A percentile compares a stretch with the other conserved stretches of the same genome.
phyloP scores from a whole-genome alignment of 257 asterid species.

The Solanum tarapatanum region DNA sequence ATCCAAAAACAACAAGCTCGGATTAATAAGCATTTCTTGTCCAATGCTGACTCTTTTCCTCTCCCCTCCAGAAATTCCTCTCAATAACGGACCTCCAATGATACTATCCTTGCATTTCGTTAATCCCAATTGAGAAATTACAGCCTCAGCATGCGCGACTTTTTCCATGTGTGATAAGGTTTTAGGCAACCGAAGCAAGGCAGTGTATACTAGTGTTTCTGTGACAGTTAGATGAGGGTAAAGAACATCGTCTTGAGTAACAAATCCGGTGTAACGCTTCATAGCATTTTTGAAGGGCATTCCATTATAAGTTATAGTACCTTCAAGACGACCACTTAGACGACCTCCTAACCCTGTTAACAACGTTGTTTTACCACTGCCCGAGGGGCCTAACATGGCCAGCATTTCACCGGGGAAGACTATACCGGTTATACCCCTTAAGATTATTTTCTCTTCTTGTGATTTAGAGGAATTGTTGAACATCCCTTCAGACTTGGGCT shows the following conservation, averaged over 20 bases:
- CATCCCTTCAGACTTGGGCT: slow-evolving; percentile 9
- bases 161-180: slow-evolving; percentile 26
- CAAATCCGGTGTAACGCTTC: slow-evolving; percentile 71
- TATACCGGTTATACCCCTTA: slow-evolving; percentile 56
- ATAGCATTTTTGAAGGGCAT: slow-evolving; percentile 43
- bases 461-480: not conserved
- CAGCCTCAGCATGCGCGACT: slow-evolving; percentile 33
- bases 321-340: slow-evolving; percentile 30
- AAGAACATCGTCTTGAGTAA: slow-evolving; percentile 67
- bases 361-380: slow-evolving; percentile 83
- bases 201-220: slow-evolving; percentile 64
- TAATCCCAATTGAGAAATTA: slow-evolving; percentile 49
- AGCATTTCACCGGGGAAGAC: slow-evolving; percentile 62
- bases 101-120: slow-evolving; percentile 38
- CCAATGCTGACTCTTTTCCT: slow-evolving; percentile 77
- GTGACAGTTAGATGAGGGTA: slow-evolving; percentile 71
- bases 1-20: slow-evolving; percentile 56
- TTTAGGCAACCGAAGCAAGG: slow-evolving; percentile 55
- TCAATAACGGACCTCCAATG: slow-evolving; percentile 27
- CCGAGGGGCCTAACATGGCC: slow-evolving; percentile 92
- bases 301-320: slow-evolving; percentile 44
- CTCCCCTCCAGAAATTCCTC: slow-evolving; percentile 85
- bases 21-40: slow-evolving; percentile 78
- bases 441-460: slow-evolving; percentile 34
- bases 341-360: slow-evolving; percentile 75